A percentile compares a stretch with the other conserved stretches of the same genome.
Evolutionary conservation across 345 rosid genomes (phyloP).

Genomic region (Gossypium sturtianum): DNA sequence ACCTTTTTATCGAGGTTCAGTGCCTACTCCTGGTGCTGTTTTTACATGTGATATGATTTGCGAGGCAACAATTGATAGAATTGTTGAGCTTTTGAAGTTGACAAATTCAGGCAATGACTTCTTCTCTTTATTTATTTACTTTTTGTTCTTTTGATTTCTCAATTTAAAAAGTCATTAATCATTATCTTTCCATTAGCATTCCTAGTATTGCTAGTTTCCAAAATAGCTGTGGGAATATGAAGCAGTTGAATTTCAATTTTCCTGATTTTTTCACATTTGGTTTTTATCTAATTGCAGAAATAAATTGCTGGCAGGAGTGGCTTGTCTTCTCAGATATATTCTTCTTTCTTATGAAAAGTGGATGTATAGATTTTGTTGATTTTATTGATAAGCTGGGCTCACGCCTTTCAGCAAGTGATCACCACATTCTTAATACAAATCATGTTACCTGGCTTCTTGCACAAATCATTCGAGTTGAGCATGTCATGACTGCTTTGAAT

Average conservation of each 20-base stretch:
- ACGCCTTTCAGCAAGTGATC: slow-evolving; percentile 64
- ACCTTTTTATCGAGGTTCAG: slow-evolving; percentile 67
- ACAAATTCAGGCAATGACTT: slow-evolving; percentile 78
- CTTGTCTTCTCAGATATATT: slow-evolving; percentile 91
- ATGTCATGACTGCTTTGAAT: slow-evolving; percentile 72
- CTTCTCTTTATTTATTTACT: slow-evolving; percentile 4
- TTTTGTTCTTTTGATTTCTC: neutral
- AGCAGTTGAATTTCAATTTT: neutral
- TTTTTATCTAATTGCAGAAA: slow-evolving; percentile 46
- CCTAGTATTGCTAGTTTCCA: neutral
- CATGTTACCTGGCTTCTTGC: slow-evolving; percentile 97
- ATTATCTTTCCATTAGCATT: neutral
- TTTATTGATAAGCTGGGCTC: slow-evolving; percentile 88
- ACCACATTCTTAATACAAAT: slow-evolving; percentile 83
- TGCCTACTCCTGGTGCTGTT: slow-evolving; percentile 91
- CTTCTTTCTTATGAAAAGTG: slow-evolving; percentile 82
- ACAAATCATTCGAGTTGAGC: slow-evolving; percentile 79
- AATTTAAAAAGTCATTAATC: neutral
- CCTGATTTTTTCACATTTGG: neutral
- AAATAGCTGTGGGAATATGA: neutral
- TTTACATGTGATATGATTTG: slow-evolving; percentile 89
- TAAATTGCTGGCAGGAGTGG: slow-evolving; percentile 99
- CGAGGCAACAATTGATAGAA: slow-evolving; percentile 87
- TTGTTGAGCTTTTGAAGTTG: slow-evolving; percentile 83
- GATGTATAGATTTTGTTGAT: slow-evolving; percentile 93